These are phyloP conservation scores for Coniochaeta hoffmannii DNA, from an alignment of 2,329 filamentous ascomycete genomes.

Conservation along the genomic window DNA sequence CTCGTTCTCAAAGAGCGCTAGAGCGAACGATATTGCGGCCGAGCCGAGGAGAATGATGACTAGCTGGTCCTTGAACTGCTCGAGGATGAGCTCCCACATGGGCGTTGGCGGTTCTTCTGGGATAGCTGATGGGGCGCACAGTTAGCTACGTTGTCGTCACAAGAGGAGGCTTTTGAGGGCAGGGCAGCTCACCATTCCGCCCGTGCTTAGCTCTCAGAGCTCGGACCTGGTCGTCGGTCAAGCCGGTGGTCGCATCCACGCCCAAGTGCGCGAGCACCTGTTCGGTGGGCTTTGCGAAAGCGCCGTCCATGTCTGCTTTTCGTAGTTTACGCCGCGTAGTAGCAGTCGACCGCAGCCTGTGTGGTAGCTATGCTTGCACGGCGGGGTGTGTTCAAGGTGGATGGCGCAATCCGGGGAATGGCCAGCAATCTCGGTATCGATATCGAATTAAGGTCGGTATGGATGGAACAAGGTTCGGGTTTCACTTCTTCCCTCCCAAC, in stretches of 20 bases:
- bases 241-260: constrained; percentile 46
- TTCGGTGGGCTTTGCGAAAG: constrained; percentile 49
- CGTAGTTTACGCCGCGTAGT: neutral
- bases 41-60: constrained; percentile 92
- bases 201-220: constrained; percentile 52
- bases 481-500: neutral
- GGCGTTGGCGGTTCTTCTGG: constrained; percentile 91
- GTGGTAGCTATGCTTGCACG: neutral
- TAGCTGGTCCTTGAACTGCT: constrained; percentile 98
- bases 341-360: neutral
- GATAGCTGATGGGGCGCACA: constrained; percentile 37
- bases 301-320: constrained; percentile 48
- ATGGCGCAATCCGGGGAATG: constrained; percentile 2
- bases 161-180: neutral
- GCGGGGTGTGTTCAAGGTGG: constrained; percentile 3
- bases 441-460: no score
- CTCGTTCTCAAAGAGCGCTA: constrained; percentile 87
- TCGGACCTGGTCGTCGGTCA: constrained; percentile 51
- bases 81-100: constrained; percentile 90
- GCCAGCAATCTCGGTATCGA: neutral
- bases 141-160: constrained; percentile 2
- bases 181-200: constrained; percentile 52
- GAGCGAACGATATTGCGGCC: constrained; percentile 84
- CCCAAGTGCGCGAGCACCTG: constrained; percentile 53
- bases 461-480: neutral